These are phyloP conservation scores for Cylindricascospora bacillispora DNA, from an alignment of 1,139 yeast species.

Conservation along the genomic window DNA sequence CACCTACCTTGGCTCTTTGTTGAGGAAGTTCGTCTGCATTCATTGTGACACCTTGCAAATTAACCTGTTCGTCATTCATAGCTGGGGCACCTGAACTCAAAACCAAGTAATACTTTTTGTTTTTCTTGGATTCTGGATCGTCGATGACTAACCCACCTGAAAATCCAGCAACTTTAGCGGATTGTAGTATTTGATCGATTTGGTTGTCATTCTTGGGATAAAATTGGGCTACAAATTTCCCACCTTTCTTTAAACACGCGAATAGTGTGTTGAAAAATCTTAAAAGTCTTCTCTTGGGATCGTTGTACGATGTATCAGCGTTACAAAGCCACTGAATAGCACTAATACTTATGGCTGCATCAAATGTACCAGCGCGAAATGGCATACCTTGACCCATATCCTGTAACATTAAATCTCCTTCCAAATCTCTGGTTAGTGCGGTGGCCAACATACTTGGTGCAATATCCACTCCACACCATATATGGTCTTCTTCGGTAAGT, in stretches of 20 bases:
- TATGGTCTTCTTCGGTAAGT: conserved; percentile 81
- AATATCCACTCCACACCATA: conserved; percentile 96
- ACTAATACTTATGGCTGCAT: conserved; percentile 90
- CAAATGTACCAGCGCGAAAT: conserved; percentile 91
- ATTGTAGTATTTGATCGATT: conserved; percentile 58
- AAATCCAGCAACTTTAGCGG: conserved; percentile 92
- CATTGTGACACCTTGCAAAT: conserved; percentile 69
- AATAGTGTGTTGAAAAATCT: conserved; percentile 80
- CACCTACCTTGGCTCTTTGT: conserved; percentile 8
- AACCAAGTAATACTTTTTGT: conserved; percentile 81
- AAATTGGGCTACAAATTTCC: conserved; percentile 93
- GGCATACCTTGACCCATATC: conserved; percentile 95
- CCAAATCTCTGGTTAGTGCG: conserved; percentile 81
- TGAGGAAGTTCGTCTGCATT: conserved; percentile 41
- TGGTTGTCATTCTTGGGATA: conserved; percentile 88
- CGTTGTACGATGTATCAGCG: conserved; percentile 73
- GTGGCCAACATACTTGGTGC: conserved; percentile 94
- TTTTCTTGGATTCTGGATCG: conserved; percentile 84
- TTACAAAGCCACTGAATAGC: conserved; percentile 98
- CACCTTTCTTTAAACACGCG: conserved; percentile 81
- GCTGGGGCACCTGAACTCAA: conserved; percentile 70
- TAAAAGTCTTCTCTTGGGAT: conserved; percentile 75
- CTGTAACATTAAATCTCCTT: conserved; percentile 80
- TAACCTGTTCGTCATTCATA: conserved; percentile 26
- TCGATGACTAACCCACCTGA: conserved; percentile 93